Conservation (phyloP, 192 early-diverging fungal species). For the Entomortierella chlamydospora region DNA sequence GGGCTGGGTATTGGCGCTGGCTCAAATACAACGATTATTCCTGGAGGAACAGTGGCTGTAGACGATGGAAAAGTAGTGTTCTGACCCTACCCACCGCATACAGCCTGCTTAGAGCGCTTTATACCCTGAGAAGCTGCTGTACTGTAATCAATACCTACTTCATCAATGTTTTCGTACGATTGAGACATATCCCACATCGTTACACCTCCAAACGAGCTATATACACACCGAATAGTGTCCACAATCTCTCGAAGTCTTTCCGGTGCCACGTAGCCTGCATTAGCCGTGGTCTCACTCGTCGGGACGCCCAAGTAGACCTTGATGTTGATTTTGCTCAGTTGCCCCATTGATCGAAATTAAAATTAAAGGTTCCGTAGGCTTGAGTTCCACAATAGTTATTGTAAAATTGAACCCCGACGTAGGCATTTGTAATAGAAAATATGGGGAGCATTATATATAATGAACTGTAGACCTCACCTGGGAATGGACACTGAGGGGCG, state of each 20-base stretch:
- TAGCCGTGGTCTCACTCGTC: conserved; percentile 64
- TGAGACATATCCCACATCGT: conserved; percentile 84
- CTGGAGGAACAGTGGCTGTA: no score
- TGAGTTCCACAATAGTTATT: conserved; percentile 80
- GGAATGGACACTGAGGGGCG: conserved; percentile 80
- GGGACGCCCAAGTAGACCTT: conserved; percentile 74
- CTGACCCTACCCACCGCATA: conserved; percentile 3
- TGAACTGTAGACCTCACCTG: conserved; percentile 39
- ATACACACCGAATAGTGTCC: conserved; percentile 59
- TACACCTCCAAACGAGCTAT: conserved; percentile 74
- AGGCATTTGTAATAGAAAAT: conserved; percentile 58
- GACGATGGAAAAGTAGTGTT: not conserved
- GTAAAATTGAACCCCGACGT: conserved; percentile 82
- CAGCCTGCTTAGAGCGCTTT: conserved; percentile 6
- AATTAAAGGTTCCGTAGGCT: conserved; percentile 56
- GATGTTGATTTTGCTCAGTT: conserved; percentile 68
- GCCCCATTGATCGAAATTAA: conserved; percentile 83
- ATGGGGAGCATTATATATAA: not conserved
- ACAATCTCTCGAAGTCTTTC: conserved; percentile 62
- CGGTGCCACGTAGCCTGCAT: conserved; percentile 67
- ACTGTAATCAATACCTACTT: conserved; percentile 1
- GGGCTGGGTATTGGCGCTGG: not conserved
- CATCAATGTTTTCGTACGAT: conserved; percentile 63
- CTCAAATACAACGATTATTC: no score
- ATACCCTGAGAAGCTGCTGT: conserved; percentile 8